Base-by-base conservation (phyloP, 1,284 basidiomycete species). In the Ganoderma leucocontextum region DNA sequence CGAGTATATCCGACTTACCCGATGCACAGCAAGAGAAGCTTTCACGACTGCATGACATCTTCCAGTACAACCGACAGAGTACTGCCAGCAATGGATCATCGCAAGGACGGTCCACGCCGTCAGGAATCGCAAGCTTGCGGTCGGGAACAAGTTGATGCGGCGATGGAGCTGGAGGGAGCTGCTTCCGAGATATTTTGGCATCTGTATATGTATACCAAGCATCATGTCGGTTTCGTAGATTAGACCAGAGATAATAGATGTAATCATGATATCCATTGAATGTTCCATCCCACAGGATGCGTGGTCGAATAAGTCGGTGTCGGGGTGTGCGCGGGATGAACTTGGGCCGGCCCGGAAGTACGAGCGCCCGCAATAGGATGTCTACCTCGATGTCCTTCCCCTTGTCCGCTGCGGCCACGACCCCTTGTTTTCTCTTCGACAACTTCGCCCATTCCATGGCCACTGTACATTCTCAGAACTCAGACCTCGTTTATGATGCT, bases 11-110 rank as follows among this genome's bases (percentile, higher is more conserved):
- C 33, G 80, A 80, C 25, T 70, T 77, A 42, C 83, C 72, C 74
- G 80, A 59, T 57, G 76, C 66, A 63, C 81, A 80, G 58, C 77
- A 83, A 65, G 91, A 94, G 66, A 90, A 89, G 75, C 78, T 94
- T 58, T 90, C 91, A 58, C 82, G 90, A 73, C 77, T 95, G 65
- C 93, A 95, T 77, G 87, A 92, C 75, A 84, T 95, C 71, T 95
- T 95, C 80, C 91, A 93, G 72, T 95, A 95, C 79, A 68, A 64
- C 41, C 86, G 92, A 64, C 87, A 90, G 22, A 93, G 91, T 76
- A 87, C 87, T 47, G 76, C 84, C 60, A 91, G 90, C 77, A 87
- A 86, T 71, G 86, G 86, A 13, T 90, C 90, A 22, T 89, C 88
- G 3, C 85, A 85, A 42, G 83, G 81, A 41, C 58, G n/a, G 25